Base-by-base conservation (phyloP, 441 rosid genomes). In the Populus trichocarpa region DNA sequence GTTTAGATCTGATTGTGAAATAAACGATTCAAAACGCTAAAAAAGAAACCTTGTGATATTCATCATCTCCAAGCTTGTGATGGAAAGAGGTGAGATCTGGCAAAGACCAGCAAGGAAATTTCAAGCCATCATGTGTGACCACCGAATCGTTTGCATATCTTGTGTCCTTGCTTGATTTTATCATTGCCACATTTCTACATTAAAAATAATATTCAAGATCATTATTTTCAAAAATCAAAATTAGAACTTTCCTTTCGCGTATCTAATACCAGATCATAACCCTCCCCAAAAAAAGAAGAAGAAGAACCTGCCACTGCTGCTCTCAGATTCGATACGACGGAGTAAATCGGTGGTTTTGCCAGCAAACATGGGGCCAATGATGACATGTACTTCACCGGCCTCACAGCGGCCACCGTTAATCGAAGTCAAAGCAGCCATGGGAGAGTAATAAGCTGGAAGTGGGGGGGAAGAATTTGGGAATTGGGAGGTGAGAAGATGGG, bases 321-420 rank as follows among this genome's bases (percentile, higher is more conserved):
- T 80, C 77, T 89, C 98, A 2, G 90, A 88, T 46, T 82, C 86
- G 87, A 92, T 84, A 23, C 91, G 97, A 70, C 96, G 97, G 83
- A 96, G 96, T 42, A 96, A 96, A 23, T 97, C 89, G 3, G 97
- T 96, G 73, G 98, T 91, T 72, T 96, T 96, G 32, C 99, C 98
- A 12, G 97, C 92, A 16, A 96, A 96, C 98, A 96, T 92, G 69
- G 98, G 97, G 6, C 98, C 97, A 38, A 84, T 79, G 70, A 96
- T 90, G 74, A 96, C 94, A 76, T 96, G 98, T 46, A 96, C 75
- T 75, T 92, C 89, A 6, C 97, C 96, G 11, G 84, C 80, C 22
- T 67, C 78, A 0, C 16, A 77, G 3, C 23, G 18, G 36, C 33
- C 81, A 3, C 77, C 77, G 22, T 77, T 79, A 3, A 73, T 26